Percentiles rank a stretch among this genome's conserved stretches.
Conservation (phyloP, 768 basidiomycete species). For the Gymnopilus dilepis region DNA sequence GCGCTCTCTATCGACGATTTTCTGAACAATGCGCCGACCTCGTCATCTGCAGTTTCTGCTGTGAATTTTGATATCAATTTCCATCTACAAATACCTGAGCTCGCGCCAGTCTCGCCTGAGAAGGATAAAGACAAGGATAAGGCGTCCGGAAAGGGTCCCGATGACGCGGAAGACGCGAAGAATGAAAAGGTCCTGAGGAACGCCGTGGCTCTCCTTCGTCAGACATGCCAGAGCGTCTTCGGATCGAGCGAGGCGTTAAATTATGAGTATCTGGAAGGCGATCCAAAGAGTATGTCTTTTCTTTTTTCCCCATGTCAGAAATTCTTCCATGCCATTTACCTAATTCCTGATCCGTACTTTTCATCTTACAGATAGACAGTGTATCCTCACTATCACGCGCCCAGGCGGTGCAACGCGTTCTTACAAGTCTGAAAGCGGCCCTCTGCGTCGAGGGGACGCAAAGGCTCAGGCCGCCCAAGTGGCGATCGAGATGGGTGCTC, state of each 20-base stretch:
- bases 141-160: conserved; percentile 5
- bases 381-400: conserved; percentile 64
- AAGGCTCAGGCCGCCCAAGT: conserved; percentile 54
- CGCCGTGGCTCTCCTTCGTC: conserved; percentile 42
- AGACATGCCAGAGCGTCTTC: conserved; percentile 46
- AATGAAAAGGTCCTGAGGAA: conserved; percentile 14
- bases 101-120: conserved; percentile 14
- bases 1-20: conserved; percentile 35
- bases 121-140: conserved; percentile 22
- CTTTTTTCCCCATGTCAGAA: background rate
- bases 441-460: conserved; percentile 55
- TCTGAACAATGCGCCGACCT: conserved; percentile 24
- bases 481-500: conserved; percentile 63
- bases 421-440: conserved; percentile 55
- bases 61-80: conserved; percentile 21
- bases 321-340: background rate
- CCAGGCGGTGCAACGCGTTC: conserved; percentile 56
- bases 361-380: conserved; percentile 53
- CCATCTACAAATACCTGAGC: conserved; percentile 26
- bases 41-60: conserved; percentile 15
- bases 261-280: conserved; percentile 53
- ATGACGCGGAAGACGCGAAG: conserved; percentile 15
- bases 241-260: conserved; percentile 47
- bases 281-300: conserved; percentile 38
- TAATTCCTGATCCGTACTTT: background rate